Conservation (phyloP, 148 eudicot species). For the Rhododendron griersonianum region DNA sequence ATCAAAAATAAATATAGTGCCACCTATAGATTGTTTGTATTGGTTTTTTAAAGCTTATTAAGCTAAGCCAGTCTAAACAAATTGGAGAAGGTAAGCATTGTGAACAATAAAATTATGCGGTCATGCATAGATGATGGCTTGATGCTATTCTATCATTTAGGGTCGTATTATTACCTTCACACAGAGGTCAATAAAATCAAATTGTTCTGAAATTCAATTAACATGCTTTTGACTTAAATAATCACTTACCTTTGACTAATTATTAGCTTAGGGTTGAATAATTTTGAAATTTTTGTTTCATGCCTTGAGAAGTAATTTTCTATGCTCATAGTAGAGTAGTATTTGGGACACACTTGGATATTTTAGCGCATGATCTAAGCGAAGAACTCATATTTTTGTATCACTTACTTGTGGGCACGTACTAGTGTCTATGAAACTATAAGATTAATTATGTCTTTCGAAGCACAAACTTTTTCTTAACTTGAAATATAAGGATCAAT, state of each 20-base stretch:
- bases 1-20: neutral
- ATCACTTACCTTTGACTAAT: neutral
- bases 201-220: neutral
- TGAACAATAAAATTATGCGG: neutral
- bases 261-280: neutral
- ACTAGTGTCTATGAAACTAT: neutral
- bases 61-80: neutral
- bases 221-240: neutral
- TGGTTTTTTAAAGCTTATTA: neutral
- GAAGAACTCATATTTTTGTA: neutral
- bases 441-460: neutral
- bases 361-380: neutral
- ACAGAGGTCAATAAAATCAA: neutral
- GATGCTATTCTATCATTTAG: neutral
- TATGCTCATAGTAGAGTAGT: neutral
- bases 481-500: neutral
- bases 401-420: neutral
- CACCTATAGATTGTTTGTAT: neutral
- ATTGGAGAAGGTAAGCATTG: neutral
- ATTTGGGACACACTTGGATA: neutral
- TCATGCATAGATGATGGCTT: neutral
- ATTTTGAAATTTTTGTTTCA: neutral
- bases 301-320: neutral
- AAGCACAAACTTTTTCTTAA: neutral
- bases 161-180: neutral